These are phyloP conservation scores for Hemileccinum impolitum DNA, from an alignment of 768 basidiomycete species.

Conservation along the genomic window DNA sequence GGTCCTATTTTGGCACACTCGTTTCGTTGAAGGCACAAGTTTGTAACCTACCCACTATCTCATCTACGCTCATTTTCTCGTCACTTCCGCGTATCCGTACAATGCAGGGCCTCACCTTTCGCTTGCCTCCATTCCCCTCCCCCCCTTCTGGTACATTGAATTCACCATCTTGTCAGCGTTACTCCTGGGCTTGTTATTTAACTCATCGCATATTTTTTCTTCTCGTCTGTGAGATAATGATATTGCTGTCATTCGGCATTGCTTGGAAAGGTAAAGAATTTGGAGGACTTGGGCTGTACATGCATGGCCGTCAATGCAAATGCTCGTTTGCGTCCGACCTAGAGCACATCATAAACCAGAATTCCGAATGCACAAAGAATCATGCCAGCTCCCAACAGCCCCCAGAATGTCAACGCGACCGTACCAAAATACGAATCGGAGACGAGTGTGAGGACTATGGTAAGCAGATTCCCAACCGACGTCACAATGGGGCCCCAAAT, in stretches of 20 bases:
- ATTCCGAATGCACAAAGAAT: constrained; percentile 84
- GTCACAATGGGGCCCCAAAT: constrained; percentile 86
- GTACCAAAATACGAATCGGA: constrained; percentile 75
- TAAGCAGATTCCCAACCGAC: constrained; percentile 90
- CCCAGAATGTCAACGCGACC: constrained; percentile 64
- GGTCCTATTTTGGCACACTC: constrained; percentile 22
- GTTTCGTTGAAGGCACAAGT: constrained; percentile 27
- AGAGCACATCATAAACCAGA: constrained; percentile 68
- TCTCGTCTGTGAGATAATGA: constrained; percentile 42
- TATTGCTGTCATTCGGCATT: constrained; percentile 27
- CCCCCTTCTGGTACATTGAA: constrained; percentile 16
- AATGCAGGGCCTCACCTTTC: constrained; percentile 10
- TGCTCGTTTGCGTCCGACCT: constrained; percentile 9
- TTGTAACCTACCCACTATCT: constrained; percentile 32
- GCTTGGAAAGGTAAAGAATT: not conserved
- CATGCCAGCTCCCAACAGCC: constrained; percentile 69
- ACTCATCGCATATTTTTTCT: constrained; percentile 33
- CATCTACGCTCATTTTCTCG: constrained; percentile 31
- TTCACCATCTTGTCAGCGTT: constrained; percentile 17
- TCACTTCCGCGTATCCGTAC: constrained; percentile 18
- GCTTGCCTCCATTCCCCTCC: constrained; percentile 9
- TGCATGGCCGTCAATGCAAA: not conserved
- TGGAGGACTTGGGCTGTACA: not conserved
- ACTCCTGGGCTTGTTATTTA: constrained; percentile 31
- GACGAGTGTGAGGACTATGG: constrained; percentile 83